phyloP scores from a whole-genome alignment of 1,139 yeast species.

The Debaryomyces singareniensis region DNA sequence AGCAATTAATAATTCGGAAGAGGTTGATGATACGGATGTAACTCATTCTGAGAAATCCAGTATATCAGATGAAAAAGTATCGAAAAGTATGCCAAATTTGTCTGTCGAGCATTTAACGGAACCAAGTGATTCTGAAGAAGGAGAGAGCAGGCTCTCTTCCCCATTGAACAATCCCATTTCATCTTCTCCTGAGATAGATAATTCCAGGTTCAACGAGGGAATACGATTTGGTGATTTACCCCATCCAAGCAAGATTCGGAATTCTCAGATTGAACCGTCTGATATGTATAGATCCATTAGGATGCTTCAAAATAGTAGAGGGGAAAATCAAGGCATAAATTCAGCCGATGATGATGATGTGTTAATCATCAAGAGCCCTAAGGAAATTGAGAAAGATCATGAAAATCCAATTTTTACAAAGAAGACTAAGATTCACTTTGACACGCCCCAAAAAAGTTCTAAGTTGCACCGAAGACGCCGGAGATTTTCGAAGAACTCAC shows the following conservation, averaged over 20 bases:
- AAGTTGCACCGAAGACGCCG: slow-evolving; percentile 6
- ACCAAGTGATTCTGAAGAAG: slow-evolving; percentile 11
- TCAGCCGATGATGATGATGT: slow-evolving; percentile 71
- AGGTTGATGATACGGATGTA: slow-evolving; percentile 2
- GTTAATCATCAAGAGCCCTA: slow-evolving; percentile 71
- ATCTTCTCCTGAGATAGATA: not conserved
- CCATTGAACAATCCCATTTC: not conserved
- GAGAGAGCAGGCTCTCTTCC: too few species aligned
- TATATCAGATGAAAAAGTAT: not conserved
- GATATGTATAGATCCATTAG: slow-evolving; percentile 82
- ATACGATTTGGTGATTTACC: slow-evolving; percentile 38
- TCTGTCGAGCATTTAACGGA: slow-evolving; percentile 29
- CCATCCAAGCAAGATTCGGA: slow-evolving; percentile 27
- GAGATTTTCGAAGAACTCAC: slow-evolving; percentile 5
- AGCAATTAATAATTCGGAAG: slow-evolving; percentile 1
- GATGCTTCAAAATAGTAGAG: slow-evolving; percentile 55
- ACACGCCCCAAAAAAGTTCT: slow-evolving; percentile 7
- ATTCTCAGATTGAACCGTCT: slow-evolving; percentile 62
- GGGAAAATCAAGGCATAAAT: slow-evolving; percentile 1
- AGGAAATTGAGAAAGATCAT: slow-evolving; percentile 49
- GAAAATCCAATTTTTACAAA: slow-evolving; percentile 31
- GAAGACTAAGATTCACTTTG: slow-evolving; percentile 16
- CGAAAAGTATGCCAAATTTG: slow-evolving; percentile 5
- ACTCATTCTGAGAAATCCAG: slow-evolving; percentile 1
- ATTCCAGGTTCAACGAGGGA: slow-evolving; percentile 12